A percentile compares a stretch with the other conserved stretches of the same genome.
phyloP scores from a whole-genome alignment of 331 rosid species.

The Rhamnella rubrinervis region DNA sequence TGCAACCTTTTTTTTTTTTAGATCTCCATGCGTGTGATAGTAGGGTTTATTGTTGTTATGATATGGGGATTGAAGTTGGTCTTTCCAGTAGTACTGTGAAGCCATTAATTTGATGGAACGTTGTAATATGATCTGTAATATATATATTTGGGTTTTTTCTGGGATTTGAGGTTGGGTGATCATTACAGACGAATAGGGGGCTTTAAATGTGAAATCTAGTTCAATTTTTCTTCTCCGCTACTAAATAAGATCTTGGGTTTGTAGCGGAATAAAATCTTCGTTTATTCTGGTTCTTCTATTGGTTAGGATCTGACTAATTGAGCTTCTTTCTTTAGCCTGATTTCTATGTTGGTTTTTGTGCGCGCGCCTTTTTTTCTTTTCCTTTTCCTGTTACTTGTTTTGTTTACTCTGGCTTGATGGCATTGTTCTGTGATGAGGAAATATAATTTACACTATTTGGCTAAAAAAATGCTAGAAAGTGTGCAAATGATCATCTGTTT shows the following conservation, averaged over 20 bases:
- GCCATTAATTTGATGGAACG: background rate
- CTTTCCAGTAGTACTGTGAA: background rate
- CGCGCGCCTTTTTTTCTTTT: no score
- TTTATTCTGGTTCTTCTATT: conserved; percentile 10
- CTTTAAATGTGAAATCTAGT: background rate
- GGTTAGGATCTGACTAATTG: conserved; percentile 10
- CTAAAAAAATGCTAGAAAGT: background rate
- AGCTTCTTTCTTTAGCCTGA: background rate
- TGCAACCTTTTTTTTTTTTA: conserved; percentile 12
- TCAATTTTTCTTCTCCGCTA: background rate
- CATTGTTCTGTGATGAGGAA: background rate
- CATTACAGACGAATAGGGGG: background rate
- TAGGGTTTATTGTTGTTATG: background rate
- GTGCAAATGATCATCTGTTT: conserved; percentile 4
- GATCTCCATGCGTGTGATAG: conserved; percentile 34
- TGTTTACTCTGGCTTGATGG: background rate
- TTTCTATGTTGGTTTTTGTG: background rate
- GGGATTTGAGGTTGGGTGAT: conserved; percentile 13
- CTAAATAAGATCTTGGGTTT: background rate
- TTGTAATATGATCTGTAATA: no score
- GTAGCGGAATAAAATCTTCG: background rate
- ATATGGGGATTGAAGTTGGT: no score
- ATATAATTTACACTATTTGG: background rate
- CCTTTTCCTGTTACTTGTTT: background rate
- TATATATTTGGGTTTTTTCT: background rate